Conservation (phyloP, 331 rosid species). For the Pyrus hybrid region DNA sequence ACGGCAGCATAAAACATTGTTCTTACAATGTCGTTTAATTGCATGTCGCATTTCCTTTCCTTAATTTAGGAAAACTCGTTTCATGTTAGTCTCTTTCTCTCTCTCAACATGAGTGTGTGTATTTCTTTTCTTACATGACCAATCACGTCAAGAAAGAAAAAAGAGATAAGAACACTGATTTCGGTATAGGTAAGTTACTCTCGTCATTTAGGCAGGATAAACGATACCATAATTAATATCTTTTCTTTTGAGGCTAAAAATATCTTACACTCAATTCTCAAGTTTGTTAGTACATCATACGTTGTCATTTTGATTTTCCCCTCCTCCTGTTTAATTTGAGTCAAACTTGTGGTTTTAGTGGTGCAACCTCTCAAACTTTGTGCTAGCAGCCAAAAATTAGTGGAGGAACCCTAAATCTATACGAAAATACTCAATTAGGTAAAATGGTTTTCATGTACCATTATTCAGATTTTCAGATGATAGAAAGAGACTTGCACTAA, state of each 20-base stretch:
- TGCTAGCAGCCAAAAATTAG: not conserved
- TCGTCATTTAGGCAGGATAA: too few relatives aligned
- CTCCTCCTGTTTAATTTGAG: too few relatives aligned
- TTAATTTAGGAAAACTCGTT: not conserved
- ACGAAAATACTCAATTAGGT: not conserved
- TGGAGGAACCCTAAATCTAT: not conserved
- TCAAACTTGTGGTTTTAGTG: not conserved
- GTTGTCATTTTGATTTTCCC: not conserved
- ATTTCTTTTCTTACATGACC: too few relatives aligned
- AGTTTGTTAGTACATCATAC: not conserved
- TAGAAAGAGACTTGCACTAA: not conserved
- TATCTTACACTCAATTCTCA: not conserved
- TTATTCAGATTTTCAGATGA: not conserved
- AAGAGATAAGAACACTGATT: too few relatives aligned
- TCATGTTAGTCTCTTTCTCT: too few relatives aligned
- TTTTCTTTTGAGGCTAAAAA: not conserved
- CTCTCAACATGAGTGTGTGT: not conserved
- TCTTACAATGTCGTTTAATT: not conserved
- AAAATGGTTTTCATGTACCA: not conserved
- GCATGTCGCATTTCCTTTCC: not conserved
- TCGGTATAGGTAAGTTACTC: too few relatives aligned
- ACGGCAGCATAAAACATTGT: not conserved
- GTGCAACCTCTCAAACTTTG: not conserved
- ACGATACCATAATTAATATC: not conserved
- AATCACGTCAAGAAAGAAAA: not conserved